Evolutionary conservation across 23 red algal species (phyloP).

Genomic region (Pyropia yezoensis): DNA sequence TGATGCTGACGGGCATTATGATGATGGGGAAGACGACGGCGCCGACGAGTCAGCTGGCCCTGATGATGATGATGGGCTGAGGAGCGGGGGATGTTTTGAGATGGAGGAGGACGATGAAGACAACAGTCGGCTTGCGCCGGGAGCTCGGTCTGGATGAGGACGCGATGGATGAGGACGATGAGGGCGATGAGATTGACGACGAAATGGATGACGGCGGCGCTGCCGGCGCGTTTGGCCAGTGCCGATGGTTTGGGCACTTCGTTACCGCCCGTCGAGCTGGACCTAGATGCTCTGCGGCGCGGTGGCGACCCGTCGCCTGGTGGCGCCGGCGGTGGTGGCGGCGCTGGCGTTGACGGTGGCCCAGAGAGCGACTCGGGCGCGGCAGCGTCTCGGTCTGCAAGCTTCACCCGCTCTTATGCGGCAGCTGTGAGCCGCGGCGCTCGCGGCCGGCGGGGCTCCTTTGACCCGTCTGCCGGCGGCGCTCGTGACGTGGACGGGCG

Average conservation of each 20-base stretch:
- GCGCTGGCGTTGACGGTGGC: background rate
- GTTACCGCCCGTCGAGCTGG: conserved; percentile 58
- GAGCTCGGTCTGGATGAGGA: conserved; percentile 49
- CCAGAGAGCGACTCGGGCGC: background rate
- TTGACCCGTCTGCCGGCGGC: background rate
- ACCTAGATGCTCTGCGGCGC: conserved; percentile 39
- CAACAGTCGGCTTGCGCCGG: conserved; percentile 30
- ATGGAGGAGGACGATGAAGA: conserved; percentile 9
- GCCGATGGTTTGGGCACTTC: conserved; percentile 34
- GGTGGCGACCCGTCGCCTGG: background rate
- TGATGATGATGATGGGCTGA: conserved; percentile 19
- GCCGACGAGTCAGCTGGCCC: background rate
- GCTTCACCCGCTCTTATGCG: conserved; percentile 16
- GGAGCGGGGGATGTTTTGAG: conserved; percentile 2
- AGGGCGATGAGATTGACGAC: conserved; percentile 20
- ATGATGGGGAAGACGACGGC: conserved; percentile 3
- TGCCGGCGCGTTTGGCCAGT: conserved; percentile 26
- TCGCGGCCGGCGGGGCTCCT: conserved; percentile 20
- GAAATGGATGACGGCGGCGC: conserved; percentile 26
- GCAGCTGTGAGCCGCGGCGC: conserved; percentile 42
- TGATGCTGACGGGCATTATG: conserved; percentile 20
- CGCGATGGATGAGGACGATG: conserved; percentile 29
- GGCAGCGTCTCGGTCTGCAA: conserved; percentile 8
- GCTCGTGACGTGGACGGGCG: background rate
- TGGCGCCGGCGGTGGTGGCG: background rate